A percentile compares a stretch with the other conserved stretches of the same genome.
phyloP scores from a whole-genome alignment of 163 green algal genomes.

The Chloromonas sp. region DNA sequence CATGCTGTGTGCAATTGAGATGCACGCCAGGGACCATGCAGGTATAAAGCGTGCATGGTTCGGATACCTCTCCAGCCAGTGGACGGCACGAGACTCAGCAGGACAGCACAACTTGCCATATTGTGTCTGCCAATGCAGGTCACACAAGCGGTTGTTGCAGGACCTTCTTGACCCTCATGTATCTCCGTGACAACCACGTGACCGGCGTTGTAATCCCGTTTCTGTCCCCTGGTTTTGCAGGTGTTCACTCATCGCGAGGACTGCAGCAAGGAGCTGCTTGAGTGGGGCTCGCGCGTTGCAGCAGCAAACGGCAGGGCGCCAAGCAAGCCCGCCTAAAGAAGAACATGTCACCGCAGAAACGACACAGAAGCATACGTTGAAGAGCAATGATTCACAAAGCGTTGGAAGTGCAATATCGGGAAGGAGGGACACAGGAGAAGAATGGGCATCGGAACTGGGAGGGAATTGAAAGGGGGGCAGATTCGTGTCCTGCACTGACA shows the following conservation, averaged over 20 bases:
- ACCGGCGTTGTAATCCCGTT: background rate
- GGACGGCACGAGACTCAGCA: background rate
- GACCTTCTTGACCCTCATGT: too few relatives aligned
- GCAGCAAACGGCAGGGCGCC: slow-evolving; percentile 36
- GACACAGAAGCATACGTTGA: too few relatives aligned
- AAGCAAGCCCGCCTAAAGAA: background rate
- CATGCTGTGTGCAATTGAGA: background rate
- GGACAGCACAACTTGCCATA: too few relatives aligned
- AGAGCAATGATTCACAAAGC: too few relatives aligned
- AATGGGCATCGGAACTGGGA: too few relatives aligned
- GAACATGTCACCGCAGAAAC: background rate
- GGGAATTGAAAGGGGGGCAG: too few relatives aligned
- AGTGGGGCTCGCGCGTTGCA: slow-evolving; percentile 66
- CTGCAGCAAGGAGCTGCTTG: slow-evolving; percentile 57
- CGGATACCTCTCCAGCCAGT: background rate
- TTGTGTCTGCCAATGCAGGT: too few relatives aligned
- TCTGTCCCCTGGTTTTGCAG: background rate
- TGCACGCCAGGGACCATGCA: background rate
- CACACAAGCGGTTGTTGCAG: too few relatives aligned
- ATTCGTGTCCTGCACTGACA: too few relatives aligned
- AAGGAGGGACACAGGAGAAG: too few relatives aligned
- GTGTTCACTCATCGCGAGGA: slow-evolving; percentile 12
- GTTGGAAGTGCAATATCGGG: too few relatives aligned
- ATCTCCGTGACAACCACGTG: background rate
- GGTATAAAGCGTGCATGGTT: background rate